Evolutionary conservation across 2,329 filamentous ascomycete species (phyloP).

Genomic region (Ciborinia camelliae): DNA sequence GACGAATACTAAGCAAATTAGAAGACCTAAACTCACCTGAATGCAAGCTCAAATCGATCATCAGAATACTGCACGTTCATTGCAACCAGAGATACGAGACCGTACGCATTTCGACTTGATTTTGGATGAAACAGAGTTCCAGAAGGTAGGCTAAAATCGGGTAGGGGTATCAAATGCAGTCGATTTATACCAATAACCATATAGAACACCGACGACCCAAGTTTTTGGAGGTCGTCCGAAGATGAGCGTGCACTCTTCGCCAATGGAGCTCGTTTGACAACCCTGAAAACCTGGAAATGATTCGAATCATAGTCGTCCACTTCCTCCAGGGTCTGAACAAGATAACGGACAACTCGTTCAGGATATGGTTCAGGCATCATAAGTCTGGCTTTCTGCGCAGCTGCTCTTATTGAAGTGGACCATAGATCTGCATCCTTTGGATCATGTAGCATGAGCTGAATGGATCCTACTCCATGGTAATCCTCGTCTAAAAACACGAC

Average conservation of each 20-base stretch:
- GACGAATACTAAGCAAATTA: not conserved
- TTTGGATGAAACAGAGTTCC: constrained; percentile 43
- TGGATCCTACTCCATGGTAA: constrained; percentile 55
- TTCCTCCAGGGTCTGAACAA: constrained; percentile 59
- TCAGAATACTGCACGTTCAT: constrained; percentile 59
- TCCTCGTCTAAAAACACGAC: constrained; percentile 67
- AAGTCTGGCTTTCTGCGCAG: constrained; percentile 53
- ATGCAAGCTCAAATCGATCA: constrained; percentile 64
- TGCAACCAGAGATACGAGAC: constrained; percentile 59
- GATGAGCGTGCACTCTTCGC: constrained; percentile 55
- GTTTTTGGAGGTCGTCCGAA: constrained; percentile 63
- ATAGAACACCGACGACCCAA: constrained; percentile 63
- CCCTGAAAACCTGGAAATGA: constrained; percentile 65
- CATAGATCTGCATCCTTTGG: constrained; percentile 63
- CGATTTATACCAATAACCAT: constrained; percentile 67
- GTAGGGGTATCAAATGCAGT: constrained; percentile 63
- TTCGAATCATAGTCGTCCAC: constrained; percentile 66
- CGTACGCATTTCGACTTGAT: constrained; percentile 50
- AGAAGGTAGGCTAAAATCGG: constrained; percentile 52
- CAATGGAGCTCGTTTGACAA: constrained; percentile 58
- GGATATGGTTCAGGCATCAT: constrained; percentile 52
- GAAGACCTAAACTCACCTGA: constrained; percentile 40
- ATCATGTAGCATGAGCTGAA: constrained; percentile 62
- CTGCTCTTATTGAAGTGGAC: constrained; percentile 59
- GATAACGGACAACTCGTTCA: constrained; percentile 58